Conservation (phyloP, 148 eudicot genomes). For the Cornus florida region DNA sequence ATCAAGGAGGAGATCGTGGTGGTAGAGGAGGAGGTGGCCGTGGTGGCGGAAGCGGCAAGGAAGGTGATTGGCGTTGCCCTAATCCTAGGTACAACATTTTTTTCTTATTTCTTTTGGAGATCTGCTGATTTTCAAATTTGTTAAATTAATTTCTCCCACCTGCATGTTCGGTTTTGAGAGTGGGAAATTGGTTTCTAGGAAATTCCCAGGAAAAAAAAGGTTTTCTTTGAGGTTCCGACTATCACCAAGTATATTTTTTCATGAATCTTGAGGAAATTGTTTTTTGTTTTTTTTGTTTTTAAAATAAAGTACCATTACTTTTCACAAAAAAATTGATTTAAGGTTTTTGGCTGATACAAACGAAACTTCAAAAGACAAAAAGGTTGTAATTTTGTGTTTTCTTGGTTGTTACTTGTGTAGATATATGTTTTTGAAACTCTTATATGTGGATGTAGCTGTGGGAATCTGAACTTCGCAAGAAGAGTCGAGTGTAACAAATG, state of each 20-base stretch:
- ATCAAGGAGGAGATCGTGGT: conserved; percentile 60
- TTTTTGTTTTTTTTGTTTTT: neutral
- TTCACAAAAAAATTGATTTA: neutral
- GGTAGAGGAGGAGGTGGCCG: conserved; percentile 48
- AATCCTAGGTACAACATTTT: conserved; percentile 55
- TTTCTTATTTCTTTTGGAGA: neutral
- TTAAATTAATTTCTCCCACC: neutral
- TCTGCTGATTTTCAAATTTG: neutral
- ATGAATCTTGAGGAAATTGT: neutral
- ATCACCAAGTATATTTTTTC: neutral
- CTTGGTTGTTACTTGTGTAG: neutral
- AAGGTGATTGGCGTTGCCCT: conserved; percentile 97
- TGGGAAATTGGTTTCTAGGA: neutral
- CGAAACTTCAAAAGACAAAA: neutral
- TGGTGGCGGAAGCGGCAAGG: conserved; percentile 78
- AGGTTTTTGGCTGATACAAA: neutral
- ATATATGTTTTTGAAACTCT: conserved; percentile 21
- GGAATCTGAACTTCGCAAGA: conserved; percentile 91
- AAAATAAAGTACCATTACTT: neutral
- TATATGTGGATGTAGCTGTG: conserved; percentile 59
- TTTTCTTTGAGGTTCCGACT: neutral
- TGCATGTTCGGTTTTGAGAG: neutral
- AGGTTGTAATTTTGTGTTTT: neutral
- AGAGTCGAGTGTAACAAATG: conserved; percentile 91
- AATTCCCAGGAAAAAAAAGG: neutral